phyloP scores from a whole-genome alignment of 257 asterid species.

The Anisodus acutangulus region DNA sequence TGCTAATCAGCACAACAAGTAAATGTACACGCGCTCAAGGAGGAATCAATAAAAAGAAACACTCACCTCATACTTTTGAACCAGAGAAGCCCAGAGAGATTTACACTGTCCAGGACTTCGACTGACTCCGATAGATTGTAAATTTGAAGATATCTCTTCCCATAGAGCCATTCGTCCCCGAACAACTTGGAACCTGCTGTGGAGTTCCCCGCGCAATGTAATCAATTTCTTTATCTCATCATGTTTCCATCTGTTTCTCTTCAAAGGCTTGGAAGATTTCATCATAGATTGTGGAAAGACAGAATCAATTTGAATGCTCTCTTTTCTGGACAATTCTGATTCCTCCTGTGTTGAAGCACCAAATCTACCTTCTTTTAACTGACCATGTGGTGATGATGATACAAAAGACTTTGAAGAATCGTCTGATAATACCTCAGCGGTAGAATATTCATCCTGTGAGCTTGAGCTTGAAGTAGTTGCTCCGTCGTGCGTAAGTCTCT shows the following conservation, averaged over 20 bases:
- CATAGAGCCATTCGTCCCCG: conserved; percentile 97
- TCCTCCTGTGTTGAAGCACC: conserved; percentile 48
- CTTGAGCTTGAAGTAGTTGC: conserved; percentile 45
- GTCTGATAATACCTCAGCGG: conserved; percentile 45
- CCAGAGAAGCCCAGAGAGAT: conserved; percentile 94
- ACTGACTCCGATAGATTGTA: conserved; percentile 61
- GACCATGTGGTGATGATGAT: conserved; percentile 40
- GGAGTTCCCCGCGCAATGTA: conserved; percentile 79
- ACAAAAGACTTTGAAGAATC: conserved; percentile 59
- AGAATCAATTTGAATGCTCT: conserved; percentile 48
- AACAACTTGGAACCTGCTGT: conserved; percentile 81
- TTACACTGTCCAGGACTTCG: conserved; percentile 94
- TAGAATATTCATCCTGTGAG: conserved; percentile 38
- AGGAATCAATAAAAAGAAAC: conserved; percentile 26
- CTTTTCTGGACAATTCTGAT: conserved; percentile 42
- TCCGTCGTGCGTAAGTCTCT: conserved; percentile 46
- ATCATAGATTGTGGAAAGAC: conserved; percentile 44
- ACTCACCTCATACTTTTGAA: conserved; percentile 90
- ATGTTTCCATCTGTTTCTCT: conserved; percentile 88
- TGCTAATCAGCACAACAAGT: conserved; percentile 6
- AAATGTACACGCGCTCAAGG: not conserved
- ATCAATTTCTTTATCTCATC: conserved; percentile 84
- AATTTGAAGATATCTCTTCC: conserved; percentile 88
- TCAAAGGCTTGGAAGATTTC: conserved; percentile 58
- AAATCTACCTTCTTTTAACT: conserved; percentile 33